phyloP scores from a whole-genome alignment of 257 asterid species.

The Solanum commersonii region DNA sequence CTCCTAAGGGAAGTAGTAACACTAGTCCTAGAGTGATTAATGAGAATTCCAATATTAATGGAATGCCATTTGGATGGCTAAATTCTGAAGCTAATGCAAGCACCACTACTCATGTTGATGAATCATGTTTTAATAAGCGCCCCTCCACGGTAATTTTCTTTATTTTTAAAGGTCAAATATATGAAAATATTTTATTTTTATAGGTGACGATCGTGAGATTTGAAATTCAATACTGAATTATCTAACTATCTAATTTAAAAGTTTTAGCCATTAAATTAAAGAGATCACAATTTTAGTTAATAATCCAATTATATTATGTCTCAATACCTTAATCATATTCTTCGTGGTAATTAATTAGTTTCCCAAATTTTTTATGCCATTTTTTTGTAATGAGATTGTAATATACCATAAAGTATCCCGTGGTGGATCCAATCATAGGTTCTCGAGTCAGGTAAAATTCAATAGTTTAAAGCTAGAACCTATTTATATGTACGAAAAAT shows the following conservation, averaged over 20 bases:
- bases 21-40: conserved; percentile 10
- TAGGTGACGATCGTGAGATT: neutral
- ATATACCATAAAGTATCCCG: neutral
- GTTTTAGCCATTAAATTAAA: neutral
- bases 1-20: conserved; percentile 11
- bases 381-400: neutral
- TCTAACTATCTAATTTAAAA: neutral
- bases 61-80: conserved; percentile 36
- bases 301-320: neutral
- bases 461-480: neutral
- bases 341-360: neutral
- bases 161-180: neutral
- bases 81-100: conserved; percentile 18
- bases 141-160: conserved; percentile 34
- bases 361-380: neutral
- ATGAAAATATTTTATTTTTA: neutral
- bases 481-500: neutral
- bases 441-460: neutral
- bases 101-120: conserved; percentile 13
- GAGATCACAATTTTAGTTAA: neutral
- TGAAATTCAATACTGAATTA: neutral
- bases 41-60: conserved; percentile 19
- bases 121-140: conserved; percentile 39
- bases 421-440: neutral
- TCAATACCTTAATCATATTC: neutral